These are phyloP conservation scores for Colletotrichum sp. DNA, from an alignment of 2,329 filamentous ascomycete species.

Conservation along the genomic window DNA sequence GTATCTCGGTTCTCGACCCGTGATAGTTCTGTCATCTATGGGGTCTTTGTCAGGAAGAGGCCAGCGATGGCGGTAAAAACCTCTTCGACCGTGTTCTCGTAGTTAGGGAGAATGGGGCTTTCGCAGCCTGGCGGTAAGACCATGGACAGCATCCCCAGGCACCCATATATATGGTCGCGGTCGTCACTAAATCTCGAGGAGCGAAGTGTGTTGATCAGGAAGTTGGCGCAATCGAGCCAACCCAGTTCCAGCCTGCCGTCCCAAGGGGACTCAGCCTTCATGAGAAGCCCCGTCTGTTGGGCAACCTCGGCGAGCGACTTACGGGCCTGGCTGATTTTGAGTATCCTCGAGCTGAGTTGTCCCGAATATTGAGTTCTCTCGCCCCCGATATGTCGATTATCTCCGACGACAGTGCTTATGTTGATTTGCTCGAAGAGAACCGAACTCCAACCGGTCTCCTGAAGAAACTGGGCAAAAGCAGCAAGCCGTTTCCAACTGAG, in stretches of 20 bases:
- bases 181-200: conserved; percentile 19
- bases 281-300: neutral
- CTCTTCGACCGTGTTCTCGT: neutral
- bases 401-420: no score
- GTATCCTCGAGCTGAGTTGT: neutral
- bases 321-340: neutral
- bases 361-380: neutral
- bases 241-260: neutral
- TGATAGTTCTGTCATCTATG: neutral
- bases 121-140: neutral
- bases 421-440: neutral
- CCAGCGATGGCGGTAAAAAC: conserved; percentile 2
- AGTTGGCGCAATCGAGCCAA: neutral
- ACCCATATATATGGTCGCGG: conserved; percentile 23
- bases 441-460: neutral
- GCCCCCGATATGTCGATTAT: no score
- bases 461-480: neutral
- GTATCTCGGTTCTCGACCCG: neutral
- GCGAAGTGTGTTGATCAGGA: neutral
- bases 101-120: conserved; percentile 6
- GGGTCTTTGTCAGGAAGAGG: neutral
- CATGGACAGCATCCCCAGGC: conserved; percentile 3
- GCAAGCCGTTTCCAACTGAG: conserved; percentile 4
- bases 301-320: neutral
- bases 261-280: neutral